Evolutionary conservation across 441 rosid species (phyloP), one percentile per base, ranked within the genome.

Genomic region (Croton laevigatus): DNA sequence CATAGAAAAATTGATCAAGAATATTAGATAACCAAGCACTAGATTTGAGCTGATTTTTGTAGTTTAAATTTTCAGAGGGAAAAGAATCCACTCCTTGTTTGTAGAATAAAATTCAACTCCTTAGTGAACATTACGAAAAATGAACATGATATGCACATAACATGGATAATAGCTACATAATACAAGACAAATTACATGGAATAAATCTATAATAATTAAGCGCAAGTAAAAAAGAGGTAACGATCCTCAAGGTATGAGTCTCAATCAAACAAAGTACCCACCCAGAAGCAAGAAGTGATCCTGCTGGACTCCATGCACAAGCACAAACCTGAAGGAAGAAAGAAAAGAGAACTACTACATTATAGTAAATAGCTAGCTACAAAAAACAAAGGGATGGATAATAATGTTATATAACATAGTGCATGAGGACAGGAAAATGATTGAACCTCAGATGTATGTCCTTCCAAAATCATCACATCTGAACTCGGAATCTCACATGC

Each of bases 261-360:
- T 62, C n/a, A 51, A 66, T n/a, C n/a, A 45, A 57, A 58, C 60
- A 59, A 79, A 68, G 45, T 70, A 82, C 97, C 69, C 67, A 93
- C 99, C 98, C 99, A 64, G 99, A 96, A 36, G 99, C 99, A 86
- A 96, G 97, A 81, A 96, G 85, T 53, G 99, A 91, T 74, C 95
- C 98, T 17, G 96, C 78, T 23, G 99, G 99, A 85, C 97, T 89
- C 99, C 98, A 96, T 58, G 99, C 98, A 73, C 99, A 91, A 19
- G 97, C 97, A 78, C 99, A 93, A 81, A 96, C 98, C 98, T 96
- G 78, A 44, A 79, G 71, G 62, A 36, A 64, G 55, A 65, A 60
- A 57, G 61, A 53, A 62, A 16, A 46, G 42, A 22, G 20, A 67
- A 6, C 34, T 34, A 48, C 10, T 22, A 16, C 27, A 63, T 69